phyloP scores from a whole-genome alignment of 1,284 basidiomycete genomes.

The Melanopsichium pennsylvanicum region DNA sequence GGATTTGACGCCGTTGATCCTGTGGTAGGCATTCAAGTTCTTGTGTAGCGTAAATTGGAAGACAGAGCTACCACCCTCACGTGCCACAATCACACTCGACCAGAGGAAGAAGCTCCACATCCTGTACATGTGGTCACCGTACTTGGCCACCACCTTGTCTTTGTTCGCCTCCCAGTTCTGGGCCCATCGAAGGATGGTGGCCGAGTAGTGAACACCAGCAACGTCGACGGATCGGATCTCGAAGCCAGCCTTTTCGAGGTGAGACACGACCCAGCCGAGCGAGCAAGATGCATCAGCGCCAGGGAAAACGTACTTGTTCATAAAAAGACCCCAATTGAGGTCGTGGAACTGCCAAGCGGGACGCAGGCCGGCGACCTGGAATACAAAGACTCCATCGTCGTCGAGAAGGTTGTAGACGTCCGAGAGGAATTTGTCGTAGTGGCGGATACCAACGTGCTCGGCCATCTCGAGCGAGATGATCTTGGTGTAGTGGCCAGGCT shows the following conservation, averaged over 20 bases:
- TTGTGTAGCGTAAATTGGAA: slow-evolving; percentile 83
- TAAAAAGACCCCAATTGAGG: slow-evolving; percentile 79
- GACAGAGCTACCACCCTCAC: slow-evolving; percentile 63
- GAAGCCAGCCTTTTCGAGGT: slow-evolving; percentile 86
- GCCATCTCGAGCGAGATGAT: slow-evolving; percentile 99
- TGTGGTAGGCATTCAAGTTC: slow-evolving; percentile 84
- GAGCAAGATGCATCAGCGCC: slow-evolving; percentile 86
- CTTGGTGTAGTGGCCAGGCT: slow-evolving; percentile 83
- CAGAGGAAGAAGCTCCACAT: slow-evolving; percentile 66
- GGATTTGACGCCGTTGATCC: slow-evolving; percentile 69
- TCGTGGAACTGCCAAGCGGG: slow-evolving; percentile 97
- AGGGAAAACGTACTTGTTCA: slow-evolving; percentile 77
- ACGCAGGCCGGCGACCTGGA: slow-evolving; percentile 95
- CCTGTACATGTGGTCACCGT: slow-evolving; percentile 76
- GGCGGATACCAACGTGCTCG: slow-evolving; percentile 88
- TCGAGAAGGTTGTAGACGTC: slow-evolving; percentile 93
- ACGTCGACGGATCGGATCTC: slow-evolving; percentile 97
- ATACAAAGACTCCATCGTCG: slow-evolving; percentile 91
- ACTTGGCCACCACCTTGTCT: slow-evolving; percentile 84
- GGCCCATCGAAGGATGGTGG: slow-evolving; percentile 76
- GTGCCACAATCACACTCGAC: slow-evolving; percentile 59
- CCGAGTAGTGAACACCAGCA: slow-evolving; percentile 79
- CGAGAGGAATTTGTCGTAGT: slow-evolving; percentile 85
- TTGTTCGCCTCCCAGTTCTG: slow-evolving; percentile 70
- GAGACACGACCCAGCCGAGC: slow-evolving; percentile 89